A percentile compares a stretch with the other conserved stretches of the same genome.
These are phyloP conservation scores for Colletotrichum tamarilloi DNA, from an alignment of 2,329 filamentous ascomycete genomes.

Conservation along the genomic window DNA sequence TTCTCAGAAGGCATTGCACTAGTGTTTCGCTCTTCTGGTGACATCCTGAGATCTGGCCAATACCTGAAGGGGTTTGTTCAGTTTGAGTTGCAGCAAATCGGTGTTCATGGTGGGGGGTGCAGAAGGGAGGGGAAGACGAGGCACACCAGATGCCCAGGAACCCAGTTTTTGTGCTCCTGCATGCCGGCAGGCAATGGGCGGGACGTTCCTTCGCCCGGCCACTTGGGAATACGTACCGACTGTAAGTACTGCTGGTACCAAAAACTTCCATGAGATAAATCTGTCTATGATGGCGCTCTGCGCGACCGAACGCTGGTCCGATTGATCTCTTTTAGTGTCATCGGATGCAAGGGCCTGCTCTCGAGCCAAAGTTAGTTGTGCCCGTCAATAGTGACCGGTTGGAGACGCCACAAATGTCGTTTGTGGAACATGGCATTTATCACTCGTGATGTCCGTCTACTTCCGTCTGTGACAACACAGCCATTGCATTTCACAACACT, in stretches of 20 bases:
- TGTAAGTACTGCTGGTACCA: not conserved
- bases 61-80: conserved; percentile 12
- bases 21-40: conserved; percentile 33
- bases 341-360: conserved; percentile 25
- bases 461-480: conserved; percentile 2
- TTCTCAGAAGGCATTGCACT: conserved; percentile 25
- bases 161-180: conserved; percentile 4
- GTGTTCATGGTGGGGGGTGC: conserved; percentile 3
- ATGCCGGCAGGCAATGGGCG: conserved; percentile 28
- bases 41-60: conserved; percentile 33
- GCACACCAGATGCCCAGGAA: conserved; percentile 23
- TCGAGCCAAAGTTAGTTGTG: conserved; percentile 14
- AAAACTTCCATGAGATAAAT: not conserved
- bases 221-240: conserved; percentile 22
- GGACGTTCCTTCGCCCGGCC: conserved; percentile 14
- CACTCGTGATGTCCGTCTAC: conserved; percentile 1
- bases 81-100: conserved; percentile 34
- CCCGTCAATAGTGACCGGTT: not conserved
- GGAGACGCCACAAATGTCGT: conserved; percentile 26
- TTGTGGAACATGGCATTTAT: conserved; percentile 26
- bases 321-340: conserved; percentile 30
- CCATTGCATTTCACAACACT: not conserved
- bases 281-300: conserved; percentile 6
- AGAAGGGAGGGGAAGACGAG: not conserved
- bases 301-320: conserved; percentile 12